Base-by-base conservation (phyloP, 345 rosid species). In the Boechera retrofracta region DNA sequence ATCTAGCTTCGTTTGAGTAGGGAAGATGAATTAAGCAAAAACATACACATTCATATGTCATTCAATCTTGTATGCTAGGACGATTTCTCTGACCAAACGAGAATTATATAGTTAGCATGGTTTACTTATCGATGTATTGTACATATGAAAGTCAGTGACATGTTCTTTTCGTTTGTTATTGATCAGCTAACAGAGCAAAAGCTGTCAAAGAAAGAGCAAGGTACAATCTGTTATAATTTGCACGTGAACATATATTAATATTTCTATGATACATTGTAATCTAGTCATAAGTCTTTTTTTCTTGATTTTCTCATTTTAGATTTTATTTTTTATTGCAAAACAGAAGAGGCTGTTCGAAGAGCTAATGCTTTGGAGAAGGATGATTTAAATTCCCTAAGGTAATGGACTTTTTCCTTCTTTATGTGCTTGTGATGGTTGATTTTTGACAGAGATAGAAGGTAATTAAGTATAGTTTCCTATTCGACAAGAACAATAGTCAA, bases 281-380 rank as follows among this genome's bases (percentile, higher is more conserved):
- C 16, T 72, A 66, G 57, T 26, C 10, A 31, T 18, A 38, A 49
- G 38, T 58, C 1, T 45, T 51, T 16, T 31, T 48, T 44, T 13
- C 5, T 35, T 39, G 57, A 54, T 47, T 58, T n/a, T 66, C 64
- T 52, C 48, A 54, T 64, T 35, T 53, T 69, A 54, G 71, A 47
- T 9, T 69, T 42, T 57, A 4, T 15, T n/a, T 79, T 55, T 76
- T 77, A 2, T 44, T 51, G 12, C 67, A 67, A 56, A 71, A 81
- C 83, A 93, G 97, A 90, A 76, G 98, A 94, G 83, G 92, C 85
- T 59, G 77, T 73, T 63, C 87, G 93, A 47, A 85, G 98, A 83
- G 82, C 90, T 73, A 67, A 83, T 41, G 97, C 91, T 67, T 73
- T 84, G 73, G 93, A 90, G 83, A 61, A 58, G 54, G 80, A 90